Base-by-base conservation (phyloP, 208 protist species). In the Entamoeba invadens region DNA sequence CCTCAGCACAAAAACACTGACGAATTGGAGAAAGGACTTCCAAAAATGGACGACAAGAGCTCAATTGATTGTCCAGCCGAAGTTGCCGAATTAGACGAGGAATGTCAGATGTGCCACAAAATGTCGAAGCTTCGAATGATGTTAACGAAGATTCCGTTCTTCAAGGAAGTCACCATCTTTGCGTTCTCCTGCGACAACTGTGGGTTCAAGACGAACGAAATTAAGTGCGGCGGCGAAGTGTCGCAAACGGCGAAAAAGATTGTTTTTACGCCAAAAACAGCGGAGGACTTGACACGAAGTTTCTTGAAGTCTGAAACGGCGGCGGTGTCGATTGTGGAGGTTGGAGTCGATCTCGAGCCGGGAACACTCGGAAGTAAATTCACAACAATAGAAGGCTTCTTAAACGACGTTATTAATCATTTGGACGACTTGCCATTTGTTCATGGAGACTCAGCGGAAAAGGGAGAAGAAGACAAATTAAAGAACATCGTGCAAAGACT, bases 101-200 rank as follows among this genome's bases (percentile, higher is more conserved):
- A 3, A 2, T 95, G 94, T 44, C 91, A 91, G 44, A 21, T 12
- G 1, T 95, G 94, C 45, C 3, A 91, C 16, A 38, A 44, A 21
- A 16, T 44, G 4, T 42, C 42, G n/a, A 21, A 93, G 3, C 3
- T 92, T 5, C 14, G 92, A 25, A 46, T 98, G 95, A 95, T 98
- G 57, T 94, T 97, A 94, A 96, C 96, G 51, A 95, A 98, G 46
- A 98, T 98, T 77, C 98, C 98, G 5, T 96, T 98, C 95, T 98
- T 98, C 96, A 98, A 98, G 94, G 96, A 98, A 93, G 97, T 97
- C 0, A 94, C 98, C 45, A 97, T 98, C 68, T 98, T 98, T 97
- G 96, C 97, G 46, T 98, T 98, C 94, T 96, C 95, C 45, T 98
- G 98, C 94, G 97, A 98, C 42, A 95, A 96, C 91, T 98, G 98